These are phyloP conservation scores for Tardiomyces depauwii DNA, from an alignment of 1,139 yeast species.

Conservation along the genomic window DNA sequence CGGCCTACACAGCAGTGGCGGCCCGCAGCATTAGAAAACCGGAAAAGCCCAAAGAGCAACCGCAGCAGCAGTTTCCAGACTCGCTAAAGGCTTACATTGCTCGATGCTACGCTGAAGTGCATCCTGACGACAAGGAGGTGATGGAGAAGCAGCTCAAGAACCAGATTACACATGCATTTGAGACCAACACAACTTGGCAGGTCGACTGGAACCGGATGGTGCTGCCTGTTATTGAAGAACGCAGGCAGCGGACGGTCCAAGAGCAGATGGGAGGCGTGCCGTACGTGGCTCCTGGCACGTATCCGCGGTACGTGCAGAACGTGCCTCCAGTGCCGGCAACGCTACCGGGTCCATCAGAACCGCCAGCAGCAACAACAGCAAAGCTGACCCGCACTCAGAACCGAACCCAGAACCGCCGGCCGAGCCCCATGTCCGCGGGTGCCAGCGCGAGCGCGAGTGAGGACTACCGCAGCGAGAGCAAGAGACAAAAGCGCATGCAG, in stretches of 20 bases:
- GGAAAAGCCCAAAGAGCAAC: not conserved
- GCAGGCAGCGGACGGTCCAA: not conserved
- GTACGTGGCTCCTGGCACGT: no score
- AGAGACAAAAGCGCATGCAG: slow-evolving; percentile 40
- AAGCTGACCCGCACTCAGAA: no score
- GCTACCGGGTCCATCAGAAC: not conserved
- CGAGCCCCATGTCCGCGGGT: not conserved
- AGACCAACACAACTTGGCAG: slow-evolving; percentile 33
- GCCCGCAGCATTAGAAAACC: not conserved
- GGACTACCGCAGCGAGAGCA: slow-evolving; percentile 14
- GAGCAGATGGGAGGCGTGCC: not conserved
- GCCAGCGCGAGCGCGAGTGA: slow-evolving; percentile 3
- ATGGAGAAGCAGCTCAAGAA: slow-evolving; percentile 35
- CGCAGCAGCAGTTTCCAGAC: slow-evolving; percentile 34
- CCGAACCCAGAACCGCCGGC: no score
- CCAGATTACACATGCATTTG: slow-evolving; percentile 41
- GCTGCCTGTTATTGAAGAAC: slow-evolving; percentile 37
- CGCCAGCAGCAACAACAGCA: slow-evolving; percentile 15
- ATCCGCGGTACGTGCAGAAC: no score
- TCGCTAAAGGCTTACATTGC: slow-evolving; percentile 37
- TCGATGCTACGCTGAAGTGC: slow-evolving; percentile 32
- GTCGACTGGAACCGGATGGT: slow-evolving; percentile 53
- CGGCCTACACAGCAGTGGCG: not conserved
- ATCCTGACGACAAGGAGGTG: slow-evolving; percentile 27
- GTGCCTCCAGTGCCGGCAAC: no score